Conservation (phyloP, 176 grass and related monocot species). For the Triticum urartu region DNA sequence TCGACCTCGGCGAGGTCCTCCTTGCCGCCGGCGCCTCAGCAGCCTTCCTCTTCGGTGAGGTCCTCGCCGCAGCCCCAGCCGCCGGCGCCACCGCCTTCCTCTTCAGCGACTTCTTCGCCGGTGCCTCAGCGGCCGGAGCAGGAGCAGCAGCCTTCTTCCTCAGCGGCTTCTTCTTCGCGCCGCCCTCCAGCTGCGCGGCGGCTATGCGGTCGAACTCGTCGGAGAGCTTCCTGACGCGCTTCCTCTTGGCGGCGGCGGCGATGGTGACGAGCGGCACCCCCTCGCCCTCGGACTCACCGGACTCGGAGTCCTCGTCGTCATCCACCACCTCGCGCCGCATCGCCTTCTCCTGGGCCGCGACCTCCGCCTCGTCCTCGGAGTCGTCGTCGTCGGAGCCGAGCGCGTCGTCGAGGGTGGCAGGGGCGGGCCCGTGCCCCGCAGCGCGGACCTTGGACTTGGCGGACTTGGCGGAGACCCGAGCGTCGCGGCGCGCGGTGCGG, state of each 20-base stretch:
- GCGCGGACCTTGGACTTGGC: neutral
- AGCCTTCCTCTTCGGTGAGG: slow-evolving; percentile 27
- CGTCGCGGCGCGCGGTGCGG: slow-evolving; percentile 23
- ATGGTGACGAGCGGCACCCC: slow-evolving; percentile 28
- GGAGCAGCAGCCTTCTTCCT: slow-evolving; percentile 22
- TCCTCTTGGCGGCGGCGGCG: slow-evolving; percentile 49
- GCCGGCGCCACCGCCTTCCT: neutral
- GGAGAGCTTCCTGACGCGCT: slow-evolving; percentile 54
- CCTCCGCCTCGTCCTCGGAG: slow-evolving; percentile 21
- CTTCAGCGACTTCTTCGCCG: slow-evolving; percentile 38
- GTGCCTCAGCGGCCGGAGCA: neutral
- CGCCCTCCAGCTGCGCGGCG: slow-evolving; percentile 9
- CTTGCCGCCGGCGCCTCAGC: neutral
- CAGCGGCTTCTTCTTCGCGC: slow-evolving; percentile 33
- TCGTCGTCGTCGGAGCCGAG: slow-evolving; percentile 41
- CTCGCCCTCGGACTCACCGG: slow-evolving; percentile 27
- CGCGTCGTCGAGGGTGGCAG: neutral
- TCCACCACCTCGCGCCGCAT: slow-evolving; percentile 9
- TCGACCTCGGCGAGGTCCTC: neutral
- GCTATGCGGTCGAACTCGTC: slow-evolving; percentile 75
- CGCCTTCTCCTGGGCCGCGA: slow-evolving; percentile 29
- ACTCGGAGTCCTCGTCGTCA: slow-evolving; percentile 3
- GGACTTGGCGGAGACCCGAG: neutral
- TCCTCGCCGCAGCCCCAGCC: slow-evolving; percentile 22
- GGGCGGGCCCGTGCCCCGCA: slow-evolving; percentile 36